Base-by-base conservation (phyloP, 805 yeast genomes). In the Candida hungchunana region DNA sequence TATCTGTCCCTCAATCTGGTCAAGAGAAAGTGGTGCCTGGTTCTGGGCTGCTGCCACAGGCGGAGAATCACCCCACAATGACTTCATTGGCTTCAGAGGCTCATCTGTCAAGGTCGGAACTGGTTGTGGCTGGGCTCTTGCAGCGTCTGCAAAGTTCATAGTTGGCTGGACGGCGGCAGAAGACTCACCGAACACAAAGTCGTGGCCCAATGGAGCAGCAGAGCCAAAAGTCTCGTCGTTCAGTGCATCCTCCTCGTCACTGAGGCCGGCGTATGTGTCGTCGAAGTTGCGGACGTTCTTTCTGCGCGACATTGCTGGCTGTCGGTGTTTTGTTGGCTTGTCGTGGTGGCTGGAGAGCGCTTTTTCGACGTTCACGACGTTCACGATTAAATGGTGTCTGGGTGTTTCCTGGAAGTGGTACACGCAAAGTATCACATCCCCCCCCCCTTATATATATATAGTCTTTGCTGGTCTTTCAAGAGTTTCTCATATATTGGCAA, bases 161-260 rank as follows among this genome's bases (percentile, higher is more conserved):
- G 46, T 51, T 44, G 59, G 58, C 37, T 40, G 55, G 29, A 56
- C 20, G 3, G 38, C 31, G 11, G 37, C 15, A 12, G 39, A 14
- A 5, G 38, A 22, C 45, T 58, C 63, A 5, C 79, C 77, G 57
- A 83, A 84, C 53, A 75, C 75, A 50, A 80, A 83, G 48, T 82
- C 85, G 45, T 73, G 70, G 21, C 79, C 76, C 35, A 77, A 67
- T 1, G 64, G 58, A 19, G 66, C 67, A 30, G 63, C 67, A 26
- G 60, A 64, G 18, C 93, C 94, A 60, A 85, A 85, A 1, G 94
- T 85, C 53, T 80, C 88, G 44, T 77, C 84, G 54, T 85, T 84
- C 47, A 81, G 69, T 25, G 82, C 93, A 55, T 86, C 96, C 31
- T 82, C 89, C 21, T 77, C 84, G 22, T 86, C 94, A 14, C 48